Evolutionary conservation across 805 yeast genomes (phyloP), one percentile per base, ranked within the genome.

Genomic region (Hanseniaspora nectarophila): DNA sequence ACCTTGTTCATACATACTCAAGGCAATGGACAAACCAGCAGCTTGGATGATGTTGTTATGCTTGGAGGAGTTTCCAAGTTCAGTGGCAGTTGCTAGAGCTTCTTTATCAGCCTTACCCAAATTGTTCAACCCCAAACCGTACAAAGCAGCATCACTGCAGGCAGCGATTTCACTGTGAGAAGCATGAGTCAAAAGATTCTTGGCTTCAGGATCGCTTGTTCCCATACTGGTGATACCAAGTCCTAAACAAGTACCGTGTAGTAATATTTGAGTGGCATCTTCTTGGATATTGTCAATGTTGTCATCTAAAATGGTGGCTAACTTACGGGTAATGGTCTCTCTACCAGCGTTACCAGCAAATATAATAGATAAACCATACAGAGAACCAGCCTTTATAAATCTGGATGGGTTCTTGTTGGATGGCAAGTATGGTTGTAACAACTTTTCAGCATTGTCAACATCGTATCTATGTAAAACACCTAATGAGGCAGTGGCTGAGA

Each of bases 201-300:
- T 88, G 42, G 87, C 75, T 43, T 76, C 74, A 55, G 73, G 79
- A 63, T 82, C 81, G 43, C 81, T 80, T 33, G 90, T 76, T 0
- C 90, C 95, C 97, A 92, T 88, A 31, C 95, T 97, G 6, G 98
- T 95, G 45, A 90, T 86, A 71, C 97, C 97, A 47, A 83, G 74
- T 62, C 98, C 98, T 48, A 92, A 76, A 58, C 92, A 83, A 7
- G 97, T 97, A 66, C 98, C 98, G 63, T 92, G 97, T 55, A 88
- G 74, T 59, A 88, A 75, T 37, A 88, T 87, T 62, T 89, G 97
- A 23, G 79, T 73, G 58, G 82, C 87, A 54, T 75, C 78, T 53
- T 74, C 75, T 39, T 83, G 83, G 10, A 49, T 42, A 16, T 63
- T 63, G 31, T 73, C 66, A 21, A 73, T 69, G 38, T 82, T 81